Evolutionary conservation across 805 yeast genomes (phyloP), one percentile per base, ranked within the genome.

Genomic region (Saccharomycopsis malanga): DNA sequence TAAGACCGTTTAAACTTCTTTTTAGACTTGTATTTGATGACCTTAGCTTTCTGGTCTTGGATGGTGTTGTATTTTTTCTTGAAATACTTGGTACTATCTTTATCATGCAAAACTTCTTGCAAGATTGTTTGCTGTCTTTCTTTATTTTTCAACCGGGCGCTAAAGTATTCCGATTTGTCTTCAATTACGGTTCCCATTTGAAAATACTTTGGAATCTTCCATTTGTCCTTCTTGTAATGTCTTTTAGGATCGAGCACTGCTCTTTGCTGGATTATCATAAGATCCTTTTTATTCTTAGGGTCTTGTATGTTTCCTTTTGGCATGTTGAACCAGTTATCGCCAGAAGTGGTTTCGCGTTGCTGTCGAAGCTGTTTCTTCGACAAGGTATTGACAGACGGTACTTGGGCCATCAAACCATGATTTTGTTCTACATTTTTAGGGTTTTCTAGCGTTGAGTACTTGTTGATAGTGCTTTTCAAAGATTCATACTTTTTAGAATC

Each of bases 191-290:
- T 88, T 14, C 98, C 98, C 56, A 85, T 76, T 49, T 91, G 93
- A 62, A 93, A 88, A 54, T 72, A 77, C 58, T 84, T 86, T 39
- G 95, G 91, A 5, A 73, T 71, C 42, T 71, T 73, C 83, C 88
- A 83, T 52, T 79, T 79, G 50, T 83, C 93, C 62, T 86, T 87
- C 65, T 86, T 87, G 66, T 93, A 93, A 65, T 87, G 96, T 57
- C 97, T 76, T 66, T 93, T 93, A 5, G 97, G 98, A 61, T 93
- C 98, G 53, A 93, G 71, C 7, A 88, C 96, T 47, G 84, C 83
- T 65, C 98, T 79, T 68, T 91, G 86, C 59, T 87, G 81, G 50
- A 93, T 70, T 14, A 93, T 66, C 58, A 79, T 69, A 56, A 93
- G 61, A 61, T 93, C 98, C 50, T 95, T 72, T 58, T 83, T 83